These are phyloP conservation scores for Paramecium tetraurelia DNA, from an alignment of 73 alveolate species.

Conservation along the genomic window DNA sequence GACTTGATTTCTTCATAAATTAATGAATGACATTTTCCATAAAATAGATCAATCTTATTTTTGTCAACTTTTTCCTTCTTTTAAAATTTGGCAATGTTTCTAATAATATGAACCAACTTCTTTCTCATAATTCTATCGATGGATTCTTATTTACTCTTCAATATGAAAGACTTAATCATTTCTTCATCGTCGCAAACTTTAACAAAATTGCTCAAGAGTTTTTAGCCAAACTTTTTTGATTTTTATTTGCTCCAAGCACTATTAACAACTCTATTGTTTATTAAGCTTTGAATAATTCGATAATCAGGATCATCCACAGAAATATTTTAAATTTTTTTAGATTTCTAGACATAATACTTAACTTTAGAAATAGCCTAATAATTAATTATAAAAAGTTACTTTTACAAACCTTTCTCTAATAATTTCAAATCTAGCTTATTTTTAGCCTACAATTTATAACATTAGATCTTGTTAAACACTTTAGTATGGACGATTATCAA, in stretches of 20 bases:
- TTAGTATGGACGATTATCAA: background rate
- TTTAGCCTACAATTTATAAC: background rate
- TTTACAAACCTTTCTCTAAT: background rate
- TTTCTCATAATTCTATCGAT: background rate
- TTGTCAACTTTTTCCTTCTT: background rate
- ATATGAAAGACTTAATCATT: background rate
- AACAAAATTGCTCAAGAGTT: background rate
- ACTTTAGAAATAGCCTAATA: background rate
- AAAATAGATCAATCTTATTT: background rate
- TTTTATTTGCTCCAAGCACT: background rate
- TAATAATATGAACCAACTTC: background rate
- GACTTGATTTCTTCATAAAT: background rate
- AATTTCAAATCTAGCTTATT: background rate
- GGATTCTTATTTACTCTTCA: background rate
- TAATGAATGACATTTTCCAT: background rate
- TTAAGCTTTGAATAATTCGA: background rate
- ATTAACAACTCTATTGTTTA: background rate
- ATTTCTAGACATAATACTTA: background rate
- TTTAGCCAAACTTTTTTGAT: background rate
- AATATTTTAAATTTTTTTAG: background rate
- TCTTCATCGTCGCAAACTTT: background rate
- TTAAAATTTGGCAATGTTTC: background rate
- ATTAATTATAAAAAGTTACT: background rate
- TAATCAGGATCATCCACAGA: constrained; percentile 15
- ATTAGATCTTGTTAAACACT: constrained; percentile 20